Evolutionary conservation across 2,329 filamentous ascomycete genomes (phyloP).

Genomic region (Scedosporium apiospermum): DNA sequence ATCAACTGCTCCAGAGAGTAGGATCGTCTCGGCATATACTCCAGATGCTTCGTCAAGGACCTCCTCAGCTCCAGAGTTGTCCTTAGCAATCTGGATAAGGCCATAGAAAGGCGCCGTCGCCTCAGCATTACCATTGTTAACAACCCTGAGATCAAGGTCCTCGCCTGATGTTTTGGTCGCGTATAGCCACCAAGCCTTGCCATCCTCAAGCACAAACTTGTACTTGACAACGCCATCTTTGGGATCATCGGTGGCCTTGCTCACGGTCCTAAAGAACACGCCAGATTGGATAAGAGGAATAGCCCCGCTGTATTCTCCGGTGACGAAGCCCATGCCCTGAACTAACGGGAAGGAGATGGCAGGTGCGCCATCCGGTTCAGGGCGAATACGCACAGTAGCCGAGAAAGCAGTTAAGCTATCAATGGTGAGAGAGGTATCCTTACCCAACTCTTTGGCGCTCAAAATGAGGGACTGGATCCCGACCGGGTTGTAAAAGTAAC

Average conservation of each 20-base stretch:
- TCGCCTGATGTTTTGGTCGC: slow-evolving; percentile 50
- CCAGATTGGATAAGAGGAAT: slow-evolving; percentile 66
- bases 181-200: slow-evolving; percentile 72
- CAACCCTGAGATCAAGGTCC: slow-evolving; percentile 57
- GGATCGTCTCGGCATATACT: slow-evolving; percentile 58
- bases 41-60: slow-evolving; percentile 70
- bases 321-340: slow-evolving; percentile 85
- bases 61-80: slow-evolving; percentile 50
- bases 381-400: slow-evolving; percentile 57
- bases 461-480: slow-evolving; percentile 74
- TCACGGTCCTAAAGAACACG: slow-evolving; percentile 64
- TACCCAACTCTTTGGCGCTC: slow-evolving; percentile 64
- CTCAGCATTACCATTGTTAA: slow-evolving; percentile 55
- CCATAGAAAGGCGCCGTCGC: slow-evolving; percentile 64
- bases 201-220: slow-evolving; percentile 61
- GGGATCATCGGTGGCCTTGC: slow-evolving; percentile 42
- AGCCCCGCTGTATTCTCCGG: slow-evolving; percentile 61
- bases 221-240: slow-evolving; percentile 67
- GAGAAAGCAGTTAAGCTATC: slow-evolving; percentile 49
- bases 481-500: slow-evolving; percentile 73
- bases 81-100: slow-evolving; percentile 74
- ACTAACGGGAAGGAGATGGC: slow-evolving; percentile 71
- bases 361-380: slow-evolving; percentile 40
- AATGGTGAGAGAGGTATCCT: slow-evolving; percentile 45
- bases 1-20: slow-evolving; percentile 52